Base-by-base conservation (phyloP, 257 asterid species). In the Craterostigma plantagineum region DNA sequence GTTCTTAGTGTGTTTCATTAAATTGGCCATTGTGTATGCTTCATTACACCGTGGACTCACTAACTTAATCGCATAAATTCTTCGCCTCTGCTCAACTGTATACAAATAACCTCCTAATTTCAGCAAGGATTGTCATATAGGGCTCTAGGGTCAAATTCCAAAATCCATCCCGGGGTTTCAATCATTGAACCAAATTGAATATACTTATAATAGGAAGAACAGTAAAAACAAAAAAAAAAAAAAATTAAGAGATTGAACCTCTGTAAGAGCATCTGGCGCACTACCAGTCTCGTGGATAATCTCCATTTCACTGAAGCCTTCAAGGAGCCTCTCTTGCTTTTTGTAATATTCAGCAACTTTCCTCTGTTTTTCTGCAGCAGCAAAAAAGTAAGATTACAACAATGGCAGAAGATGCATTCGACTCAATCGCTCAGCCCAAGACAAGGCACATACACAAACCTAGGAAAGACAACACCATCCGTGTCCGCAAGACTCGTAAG, bases 221-320 rank as follows among this genome's bases (percentile, higher is more conserved):
- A 43, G n/a, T n/a, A n/a, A n/a, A n/a, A n/a, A n/a, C n/a, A n/a
- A n/a, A n/a, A n/a, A n/a, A n/a, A n/a, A n/a, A n/a, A n/a, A n/a
- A 43, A 18, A 18, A 10, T 15, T 8, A 8, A 16, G 10, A 43
- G 16, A 53, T 50, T 52, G 42, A 52, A 85, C 96, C 93, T 75
- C 86, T 14, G 85, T 54, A 17, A 55, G 76, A 53, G 64, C 55
- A 62, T 62, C 79, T 6, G 87, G 68, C 55, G 69, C 16, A 61
- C 52, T 52, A 35, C 97, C 92, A 14, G 68, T 52, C 57, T 71
- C 94, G 46, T 73, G 70, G 13, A 86, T 63, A 37, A 61, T 55
- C 54, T 81, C 94, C 97, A 86, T 81, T 69, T 81, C 94, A 58
- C 54, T 86, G 64, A 69, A 81, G 34, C 87, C 87, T 66, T 75